Evolutionary conservation across 208 protist species (phyloP), one percentile per base, ranked within the genome.

Genomic region (Crithidia thermophila): DNA sequence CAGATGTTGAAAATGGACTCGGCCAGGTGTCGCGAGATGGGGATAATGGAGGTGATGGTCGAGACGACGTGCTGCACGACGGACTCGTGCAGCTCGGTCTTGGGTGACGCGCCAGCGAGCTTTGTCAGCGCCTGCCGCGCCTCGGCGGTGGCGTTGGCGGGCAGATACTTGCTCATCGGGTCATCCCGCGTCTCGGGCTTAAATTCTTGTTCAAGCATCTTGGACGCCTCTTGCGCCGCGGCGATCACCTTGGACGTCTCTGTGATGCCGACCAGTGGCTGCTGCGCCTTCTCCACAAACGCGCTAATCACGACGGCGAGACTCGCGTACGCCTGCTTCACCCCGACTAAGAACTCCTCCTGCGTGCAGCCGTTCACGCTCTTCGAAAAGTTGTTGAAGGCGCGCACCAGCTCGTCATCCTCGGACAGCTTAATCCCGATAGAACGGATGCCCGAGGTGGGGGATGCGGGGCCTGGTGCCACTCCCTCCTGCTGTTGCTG

Each of bases 241-340:
- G 65, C 65, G 37, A 73, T 71, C 7, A 58, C 30, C 34, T 63
- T 73, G 16, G 53, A 59, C 43, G 69, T 64, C 69, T 75, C 69
- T 16, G 69, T 69, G 16, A 43, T 21, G 5, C 65, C 52, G 21
- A 31, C 36, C 23, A 50, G 25, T 3, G 61, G 69, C 60, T 75
- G 69, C 31, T 65, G 36, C 53, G 51, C 63, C 25, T 81, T 46
- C 21, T 69, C 61, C n/a, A 57, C 71, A 30, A 82, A 61, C 42
- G 64, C 57, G 23, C 52, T 61, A 14, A 85, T 62, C 16, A 93
- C 55, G 11, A 84, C 72, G 11, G 77, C 82, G 4, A 84, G 49
- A 21, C 79, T 74, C 52, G 81, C 77, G 75, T 95, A 95, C 4
- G 84, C 79, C 62, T 95, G 87, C 55, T 86, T 74, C 47, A 66